Evolutionary conservation across 2,329 filamentous ascomycete genomes (phyloP).

Genomic region (Fusarium cyanostomum): DNA sequence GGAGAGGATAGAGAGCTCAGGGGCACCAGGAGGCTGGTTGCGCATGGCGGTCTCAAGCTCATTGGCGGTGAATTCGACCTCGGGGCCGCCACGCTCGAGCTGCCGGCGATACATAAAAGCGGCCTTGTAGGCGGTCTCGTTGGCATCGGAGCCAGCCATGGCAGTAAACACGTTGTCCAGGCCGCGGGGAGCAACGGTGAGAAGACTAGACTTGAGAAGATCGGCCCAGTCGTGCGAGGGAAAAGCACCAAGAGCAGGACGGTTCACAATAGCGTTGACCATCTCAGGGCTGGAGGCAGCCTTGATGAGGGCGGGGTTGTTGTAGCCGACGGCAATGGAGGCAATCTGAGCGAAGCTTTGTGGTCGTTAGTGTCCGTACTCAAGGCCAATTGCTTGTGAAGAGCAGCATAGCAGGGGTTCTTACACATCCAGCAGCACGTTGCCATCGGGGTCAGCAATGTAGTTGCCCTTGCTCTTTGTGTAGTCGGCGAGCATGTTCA

Average conservation of each 20-base stretch:
- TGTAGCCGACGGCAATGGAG: constrained; percentile 92
- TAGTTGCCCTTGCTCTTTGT: constrained; percentile 82
- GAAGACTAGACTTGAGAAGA: constrained; percentile 80
- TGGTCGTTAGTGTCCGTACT: constrained; percentile 6
- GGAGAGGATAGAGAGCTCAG: constrained; percentile 82
- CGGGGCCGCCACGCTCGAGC: constrained; percentile 78
- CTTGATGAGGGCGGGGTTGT: constrained; percentile 79
- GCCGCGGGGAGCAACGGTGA: constrained; percentile 84
- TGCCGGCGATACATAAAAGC: constrained; percentile 93
- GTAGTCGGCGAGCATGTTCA: constrained; percentile 86
- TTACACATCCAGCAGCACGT: constrained; percentile 76
- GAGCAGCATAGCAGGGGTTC: constrained; percentile 37
- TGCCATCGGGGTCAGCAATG: constrained; percentile 76
- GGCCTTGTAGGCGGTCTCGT: constrained; percentile 94
- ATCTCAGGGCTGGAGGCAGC: constrained; percentile 81
- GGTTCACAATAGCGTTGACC: constrained; percentile 83
- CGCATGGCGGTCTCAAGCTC: constrained; percentile 81
- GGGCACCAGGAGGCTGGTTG: constrained; percentile 80
- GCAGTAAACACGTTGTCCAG: constrained; percentile 91
- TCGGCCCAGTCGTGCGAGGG: constrained; percentile 85
- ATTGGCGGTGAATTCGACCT: constrained; percentile 81
- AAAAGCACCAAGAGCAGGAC: constrained; percentile 91
- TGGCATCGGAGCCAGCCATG: constrained; percentile 89
- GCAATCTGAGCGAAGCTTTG: constrained; percentile 87
- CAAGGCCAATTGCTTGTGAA: neutral